Evolutionary conservation across 352 stramenopile species (phyloP).

Genomic region (Sclerospora graminicola): DNA sequence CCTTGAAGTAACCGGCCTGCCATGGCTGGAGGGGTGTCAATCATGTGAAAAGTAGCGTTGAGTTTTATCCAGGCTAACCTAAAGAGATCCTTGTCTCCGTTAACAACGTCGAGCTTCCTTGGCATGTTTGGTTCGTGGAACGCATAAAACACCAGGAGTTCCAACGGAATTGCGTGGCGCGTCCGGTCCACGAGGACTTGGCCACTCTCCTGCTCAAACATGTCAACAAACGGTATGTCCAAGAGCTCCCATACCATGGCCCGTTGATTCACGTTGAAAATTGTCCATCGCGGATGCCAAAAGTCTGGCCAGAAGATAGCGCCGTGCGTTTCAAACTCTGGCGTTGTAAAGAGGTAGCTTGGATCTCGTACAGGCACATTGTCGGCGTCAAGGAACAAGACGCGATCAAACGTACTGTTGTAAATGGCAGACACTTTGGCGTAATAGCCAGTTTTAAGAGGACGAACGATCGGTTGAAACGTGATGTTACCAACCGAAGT

Average conservation of each 20-base stretch:
- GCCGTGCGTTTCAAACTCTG: constrained; percentile 46
- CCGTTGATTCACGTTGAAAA: constrained; percentile 69
- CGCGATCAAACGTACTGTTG: constrained; percentile 58
- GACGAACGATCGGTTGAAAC: too few relatives aligned
- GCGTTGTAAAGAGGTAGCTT: constrained; percentile 69
- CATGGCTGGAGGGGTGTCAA: constrained; percentile 45
- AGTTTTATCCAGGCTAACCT: constrained; percentile 74
- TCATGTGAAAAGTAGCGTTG: constrained; percentile 51
- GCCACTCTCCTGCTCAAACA: constrained; percentile 81
- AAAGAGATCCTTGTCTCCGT: constrained; percentile 62
- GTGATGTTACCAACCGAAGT: constrained; percentile 44
- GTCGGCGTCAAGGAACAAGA: constrained; percentile 77
- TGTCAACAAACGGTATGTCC: constrained; percentile 78
- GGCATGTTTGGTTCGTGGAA: constrained; percentile 43
- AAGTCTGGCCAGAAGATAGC: constrained; percentile 84
- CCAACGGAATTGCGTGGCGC: constrained; percentile 24
- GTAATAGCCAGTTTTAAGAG: constrained; percentile 59
- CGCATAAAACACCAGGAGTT: constrained; percentile 78
- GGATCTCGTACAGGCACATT: constrained; percentile 69
- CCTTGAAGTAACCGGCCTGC: constrained; percentile 31
- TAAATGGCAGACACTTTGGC: constrained; percentile 78
- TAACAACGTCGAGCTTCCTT: constrained; percentile 59
- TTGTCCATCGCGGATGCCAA: constrained; percentile 49
- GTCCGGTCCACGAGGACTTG: constrained; percentile 63
- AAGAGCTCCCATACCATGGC: constrained; percentile 58